Percentiles rank a stretch among this genome's conserved stretches.
Evolutionary conservation across 2,329 filamentous ascomycete species (phyloP).

Genomic region (Penicillium brevicompactum): DNA sequence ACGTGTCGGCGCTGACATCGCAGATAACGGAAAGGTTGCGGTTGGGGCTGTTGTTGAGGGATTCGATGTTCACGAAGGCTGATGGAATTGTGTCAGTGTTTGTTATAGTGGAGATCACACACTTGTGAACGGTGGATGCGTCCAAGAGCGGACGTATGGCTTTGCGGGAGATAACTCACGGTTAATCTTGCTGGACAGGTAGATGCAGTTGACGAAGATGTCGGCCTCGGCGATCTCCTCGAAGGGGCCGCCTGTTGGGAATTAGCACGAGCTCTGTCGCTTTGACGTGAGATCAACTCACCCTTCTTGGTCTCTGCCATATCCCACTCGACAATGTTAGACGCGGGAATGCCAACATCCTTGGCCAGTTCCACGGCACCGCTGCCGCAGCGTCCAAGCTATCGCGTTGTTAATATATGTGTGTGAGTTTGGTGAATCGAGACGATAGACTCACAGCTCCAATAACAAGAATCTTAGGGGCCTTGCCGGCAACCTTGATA

Average conservation of each 20-base stretch:
- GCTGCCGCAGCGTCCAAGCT: conserved; percentile 69
- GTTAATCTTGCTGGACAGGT: conserved; percentile 75
- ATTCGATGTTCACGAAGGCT: conserved; percentile 72
- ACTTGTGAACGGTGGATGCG: background rate
- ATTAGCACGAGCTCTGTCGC: conserved; percentile 5
- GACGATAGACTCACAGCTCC: conserved; percentile 58
- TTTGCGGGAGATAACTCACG: conserved; percentile 29
- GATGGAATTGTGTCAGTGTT: background rate
- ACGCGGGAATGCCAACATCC: conserved; percentile 70
- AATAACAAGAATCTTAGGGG: conserved; percentile 79
- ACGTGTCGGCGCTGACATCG: conserved; percentile 62
- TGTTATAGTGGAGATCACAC: background rate
- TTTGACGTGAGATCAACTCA: conserved; percentile 7
- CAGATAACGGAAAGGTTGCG: conserved; percentile 79
- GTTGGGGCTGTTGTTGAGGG: conserved; percentile 61
- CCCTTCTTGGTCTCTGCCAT: conserved; percentile 75
- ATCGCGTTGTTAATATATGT: conserved; percentile 12
- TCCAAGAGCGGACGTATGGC: background rate
- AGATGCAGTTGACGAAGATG: conserved; percentile 88
- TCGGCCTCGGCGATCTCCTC: conserved; percentile 69
- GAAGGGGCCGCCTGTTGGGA: conserved; percentile 66
- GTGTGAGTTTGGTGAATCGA: background rate
- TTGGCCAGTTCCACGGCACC: conserved; percentile 81
- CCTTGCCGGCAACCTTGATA: conserved; percentile 65
- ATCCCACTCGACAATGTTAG: conserved; percentile 74